These are phyloP conservation scores for Penicillium decumbens DNA, from an alignment of 2,329 filamentous ascomycete species.

Conservation along the genomic window DNA sequence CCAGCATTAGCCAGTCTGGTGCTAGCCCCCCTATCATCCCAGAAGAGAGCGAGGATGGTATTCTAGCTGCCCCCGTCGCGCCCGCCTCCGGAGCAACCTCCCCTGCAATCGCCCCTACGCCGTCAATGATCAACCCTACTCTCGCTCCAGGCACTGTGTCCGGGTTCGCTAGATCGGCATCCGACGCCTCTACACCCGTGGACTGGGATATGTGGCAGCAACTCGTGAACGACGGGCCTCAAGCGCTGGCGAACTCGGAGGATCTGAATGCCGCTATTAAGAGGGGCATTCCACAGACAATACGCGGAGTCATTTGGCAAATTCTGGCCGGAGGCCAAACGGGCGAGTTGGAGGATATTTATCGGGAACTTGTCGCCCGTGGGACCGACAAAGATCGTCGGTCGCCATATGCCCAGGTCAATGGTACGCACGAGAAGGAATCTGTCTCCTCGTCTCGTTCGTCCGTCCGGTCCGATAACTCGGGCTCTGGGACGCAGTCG, in stretches of 20 bases:
- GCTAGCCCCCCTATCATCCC: conserved; percentile 47
- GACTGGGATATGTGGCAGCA: conserved; percentile 98
- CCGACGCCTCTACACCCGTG: conserved; percentile 65
- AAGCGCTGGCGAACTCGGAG: conserved; percentile 82
- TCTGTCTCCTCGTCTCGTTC: conserved; percentile 73
- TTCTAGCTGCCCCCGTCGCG: conserved; percentile 24
- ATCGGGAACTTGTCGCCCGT: conserved; percentile 71
- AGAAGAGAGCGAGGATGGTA: conserved; percentile 45
- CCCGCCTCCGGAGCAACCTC: conserved; percentile 29
- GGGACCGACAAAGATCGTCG: conserved; percentile 69
- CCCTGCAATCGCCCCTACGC: conserved; percentile 46
- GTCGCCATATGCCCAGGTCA: conserved; percentile 46
- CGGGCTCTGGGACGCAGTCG: conserved; percentile 55
- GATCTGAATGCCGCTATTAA: conserved; percentile 89
- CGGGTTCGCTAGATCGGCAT: conserved; percentile 67
- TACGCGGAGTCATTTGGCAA: conserved; percentile 98
- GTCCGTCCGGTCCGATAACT: conserved; percentile 74
- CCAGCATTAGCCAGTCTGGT: conserved; percentile 41
- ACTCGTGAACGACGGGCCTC: conserved; percentile 88
- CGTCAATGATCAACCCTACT: conserved; percentile 61
- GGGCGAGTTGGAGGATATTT: conserved; percentile 80
- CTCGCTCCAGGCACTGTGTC: conserved; percentile 81
- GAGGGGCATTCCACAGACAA: conserved; percentile 86
- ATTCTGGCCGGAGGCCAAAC: conserved; percentile 94
- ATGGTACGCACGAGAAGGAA: conserved; percentile 60